These are phyloP conservation scores for Xylaria sp. DNA, from an alignment of 2,329 filamentous ascomycete species.

Conservation along the genomic window DNA sequence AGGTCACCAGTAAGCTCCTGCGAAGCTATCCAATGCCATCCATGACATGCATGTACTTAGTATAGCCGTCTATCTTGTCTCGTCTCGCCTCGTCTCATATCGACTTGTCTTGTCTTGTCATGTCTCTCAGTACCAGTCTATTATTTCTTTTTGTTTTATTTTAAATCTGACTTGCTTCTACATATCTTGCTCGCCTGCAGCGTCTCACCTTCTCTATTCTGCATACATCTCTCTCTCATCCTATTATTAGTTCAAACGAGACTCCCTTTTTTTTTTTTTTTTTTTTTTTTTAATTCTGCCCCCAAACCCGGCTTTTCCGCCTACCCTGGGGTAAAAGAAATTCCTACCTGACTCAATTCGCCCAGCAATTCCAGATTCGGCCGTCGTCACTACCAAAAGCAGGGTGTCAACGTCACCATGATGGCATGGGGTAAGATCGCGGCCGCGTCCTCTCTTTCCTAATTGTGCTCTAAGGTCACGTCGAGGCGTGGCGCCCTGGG, in stretches of 20 bases:
- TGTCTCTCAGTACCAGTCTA: too few species aligned
- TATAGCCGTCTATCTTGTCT: neutral
- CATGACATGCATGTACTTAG: neutral
- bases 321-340: neutral
- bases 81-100: too few species aligned
- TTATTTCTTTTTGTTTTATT: neutral
- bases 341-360: neutral
- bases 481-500: neutral
- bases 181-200: conserved; percentile 4
- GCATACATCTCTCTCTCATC: neutral
- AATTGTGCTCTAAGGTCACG: neutral
- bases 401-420: conserved; percentile 8
- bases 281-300: too few species aligned
- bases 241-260: neutral
- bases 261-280: too few species aligned
- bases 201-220: conserved; percentile 9
- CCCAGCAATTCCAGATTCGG: too few species aligned
- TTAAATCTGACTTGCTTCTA: neutral
- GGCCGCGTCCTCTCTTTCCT: neutral
- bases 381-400: neutral
- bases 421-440: neutral
- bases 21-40: neutral
- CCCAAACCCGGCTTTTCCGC: conserved; percentile 5
- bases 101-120: too few species aligned
- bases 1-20: neutral